Evolutionary conservation across 345 rosid genomes (phyloP).

Genomic region (Durio zibethinus): DNA sequence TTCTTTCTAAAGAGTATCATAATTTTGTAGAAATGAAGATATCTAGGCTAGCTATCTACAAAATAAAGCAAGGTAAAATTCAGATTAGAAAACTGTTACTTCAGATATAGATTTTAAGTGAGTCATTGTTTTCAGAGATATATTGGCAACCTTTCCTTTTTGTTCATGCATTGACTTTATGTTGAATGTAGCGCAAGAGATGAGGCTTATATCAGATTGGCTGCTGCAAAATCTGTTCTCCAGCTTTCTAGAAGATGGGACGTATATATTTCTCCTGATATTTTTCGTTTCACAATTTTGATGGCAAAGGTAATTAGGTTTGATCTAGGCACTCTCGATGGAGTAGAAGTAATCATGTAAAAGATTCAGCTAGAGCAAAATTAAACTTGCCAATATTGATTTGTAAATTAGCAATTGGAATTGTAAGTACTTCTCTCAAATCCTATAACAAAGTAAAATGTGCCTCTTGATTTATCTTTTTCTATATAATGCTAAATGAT

Average conservation of each 20-base stretch:
- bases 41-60: neutral
- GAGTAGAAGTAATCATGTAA: neutral
- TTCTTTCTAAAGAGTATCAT: neutral
- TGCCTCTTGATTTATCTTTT: neutral
- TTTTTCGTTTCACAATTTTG: constrained; percentile 55
- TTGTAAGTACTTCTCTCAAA: neutral
- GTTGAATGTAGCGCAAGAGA: constrained; percentile 49
- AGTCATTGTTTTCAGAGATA: neutral
- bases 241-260: constrained; percentile 90
- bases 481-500: neutral
- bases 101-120: neutral
- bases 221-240: constrained; percentile 86
- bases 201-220: constrained; percentile 52
- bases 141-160: constrained; percentile 2
- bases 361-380: neutral
- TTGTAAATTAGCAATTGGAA: neutral
- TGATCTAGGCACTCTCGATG: constrained; percentile 2
- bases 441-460: neutral
- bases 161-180: constrained; percentile 11
- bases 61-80: neutral
- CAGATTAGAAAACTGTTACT: neutral
- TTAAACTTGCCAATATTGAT: neutral
- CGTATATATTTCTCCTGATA: constrained; percentile 69
- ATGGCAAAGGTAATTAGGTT: constrained; percentile 57
- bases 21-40: neutral